Evolutionary conservation across 1,284 basidiomycete genomes (phyloP), one percentile per base, ranked within the genome.

Genomic region (Trichosporon ovoides): DNA sequence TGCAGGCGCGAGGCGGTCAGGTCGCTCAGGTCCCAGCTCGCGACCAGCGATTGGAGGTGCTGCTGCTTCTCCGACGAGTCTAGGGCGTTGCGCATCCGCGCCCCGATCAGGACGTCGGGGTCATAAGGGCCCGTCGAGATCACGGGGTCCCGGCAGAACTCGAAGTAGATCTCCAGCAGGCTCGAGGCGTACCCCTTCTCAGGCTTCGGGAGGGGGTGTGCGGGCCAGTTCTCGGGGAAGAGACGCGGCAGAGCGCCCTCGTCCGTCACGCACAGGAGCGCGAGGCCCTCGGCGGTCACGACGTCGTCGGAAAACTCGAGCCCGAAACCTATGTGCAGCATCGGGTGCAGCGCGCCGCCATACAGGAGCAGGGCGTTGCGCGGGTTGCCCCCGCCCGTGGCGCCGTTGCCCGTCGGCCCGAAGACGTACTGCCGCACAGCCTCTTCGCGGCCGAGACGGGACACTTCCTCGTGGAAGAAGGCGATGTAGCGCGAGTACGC

Each of bases 261-360:
- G 77, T 98, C 94, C 76, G 96, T 92, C 46, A 96, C 95, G 69
- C 91, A 95, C 11, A 96, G 94, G 81, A 98, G 61, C 14, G 85
- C 84, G 13, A 86, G 76, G 81, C 82, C 74, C 75, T 82, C 81
- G 3, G 84, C 83, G 1, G 85, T 74, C 65, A 85, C 76, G 0
- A 80, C 75, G 54, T 81, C 78, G 59, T 81, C 82, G 0, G 78
- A 78, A 62, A 87, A 87, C 63, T 87, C 85, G 3, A 81, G 69
- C 4, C 82, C 85, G 62, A 85, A 85, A 79, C 86, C 86, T 31
- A 82, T 73, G 66, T 86, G 84, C 40, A 88, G 87, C 53, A 85
- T 75, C 0, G 85, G 85, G 71, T 88, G 66, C 13, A 66, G 50
- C 2, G 60, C 57, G 13, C 85, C 86, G 34, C 79, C 79, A 38